Base-by-base conservation (phyloP, 768 basidiomycete genomes). In the Pulveroboletus sp. region DNA sequence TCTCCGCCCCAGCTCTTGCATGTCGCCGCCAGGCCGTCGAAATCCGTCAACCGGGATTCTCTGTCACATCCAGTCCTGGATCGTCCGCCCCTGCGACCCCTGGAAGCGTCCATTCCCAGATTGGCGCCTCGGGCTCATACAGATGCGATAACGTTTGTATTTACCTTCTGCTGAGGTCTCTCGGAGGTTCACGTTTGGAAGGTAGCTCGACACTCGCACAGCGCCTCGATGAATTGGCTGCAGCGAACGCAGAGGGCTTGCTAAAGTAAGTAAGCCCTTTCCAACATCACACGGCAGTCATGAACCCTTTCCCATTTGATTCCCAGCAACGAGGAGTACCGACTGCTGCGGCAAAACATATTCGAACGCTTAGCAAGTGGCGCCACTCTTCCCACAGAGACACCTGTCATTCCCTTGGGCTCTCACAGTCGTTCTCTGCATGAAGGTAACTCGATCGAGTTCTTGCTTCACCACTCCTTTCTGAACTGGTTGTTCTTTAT, bases 291-390 rank as follows among this genome's bases (percentile, higher is more conserved):
- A n/a, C 21, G 21, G 30, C 36, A 31, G 36, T 35, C 24, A 31
- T 17, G 35, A 43, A 38, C 46, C 15, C 31, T 31, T 40, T 47
- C 50, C 49, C 49, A 56, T 43, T 6, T 40, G 3, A 8, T 50
- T 31, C 45, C 31, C 59, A 92, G 90, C 62, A 86, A 92, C 67
- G 87, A 91, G 57, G 90, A 90, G 63, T 92, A 92, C 64, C 82
- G 89, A 44, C 66, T 92, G 38, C 76, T 93, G 11, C 82, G 90
- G 39, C 89, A 90, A 66, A 89, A 84, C 61, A 73, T 93, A 35
- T 92, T 93, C 57, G 87, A 91, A 64, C 80, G 90, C 46, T 81
- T 89, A 59, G 76, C 86, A 14, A 79, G 71, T 53, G 76, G 73
- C 44, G 71, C 79, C 24, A 61, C 71, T 8, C 73, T 86, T 18